These are phyloP conservation scores for Tuber brumale DNA, from an alignment of 495 filamentous ascomycete genomes.

Conservation along the genomic window DNA sequence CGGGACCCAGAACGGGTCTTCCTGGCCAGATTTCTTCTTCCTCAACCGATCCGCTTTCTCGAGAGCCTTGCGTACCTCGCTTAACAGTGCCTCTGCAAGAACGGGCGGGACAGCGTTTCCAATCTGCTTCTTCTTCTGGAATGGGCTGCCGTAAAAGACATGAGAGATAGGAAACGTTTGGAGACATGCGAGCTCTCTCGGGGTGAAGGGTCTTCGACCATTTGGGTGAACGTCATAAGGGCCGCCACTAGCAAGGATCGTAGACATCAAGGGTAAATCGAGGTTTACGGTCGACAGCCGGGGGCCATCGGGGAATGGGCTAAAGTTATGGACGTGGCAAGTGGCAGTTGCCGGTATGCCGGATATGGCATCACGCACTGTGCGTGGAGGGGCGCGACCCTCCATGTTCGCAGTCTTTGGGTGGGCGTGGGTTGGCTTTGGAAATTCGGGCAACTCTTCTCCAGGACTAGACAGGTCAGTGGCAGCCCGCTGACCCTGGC, in stretches of 20 bases:
- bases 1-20: neutral
- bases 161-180: conserved; percentile 67
- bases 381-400: conserved; percentile 35
- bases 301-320: conserved; percentile 33
- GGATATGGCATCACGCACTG: conserved; percentile 44
- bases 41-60: conserved; percentile 51
- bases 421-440: conserved; percentile 58
- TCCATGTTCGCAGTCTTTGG: conserved; percentile 38
- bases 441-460: conserved; percentile 64
- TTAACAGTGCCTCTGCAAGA: conserved; percentile 56
- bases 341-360: conserved; percentile 45
- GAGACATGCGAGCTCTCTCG: conserved; percentile 66
- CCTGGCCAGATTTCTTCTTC: conserved; percentile 8
- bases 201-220: conserved; percentile 60
- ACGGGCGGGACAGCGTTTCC: conserved; percentile 79
- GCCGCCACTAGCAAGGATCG: conserved; percentile 65
- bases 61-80: conserved; percentile 53
- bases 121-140: conserved; percentile 59
- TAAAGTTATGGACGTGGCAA: conserved; percentile 48
- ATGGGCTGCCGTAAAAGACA: conserved; percentile 49
- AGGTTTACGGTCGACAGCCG: conserved; percentile 45
- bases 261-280: conserved; percentile 50
- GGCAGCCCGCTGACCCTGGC: neutral
- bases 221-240: conserved; percentile 62
- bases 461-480: conserved; percentile 54